A percentile compares a stretch with the other conserved stretches of the same genome.
phyloP scores from a whole-genome alignment of 805 yeast genomes.

The Torulaspora microellipsoides region DNA sequence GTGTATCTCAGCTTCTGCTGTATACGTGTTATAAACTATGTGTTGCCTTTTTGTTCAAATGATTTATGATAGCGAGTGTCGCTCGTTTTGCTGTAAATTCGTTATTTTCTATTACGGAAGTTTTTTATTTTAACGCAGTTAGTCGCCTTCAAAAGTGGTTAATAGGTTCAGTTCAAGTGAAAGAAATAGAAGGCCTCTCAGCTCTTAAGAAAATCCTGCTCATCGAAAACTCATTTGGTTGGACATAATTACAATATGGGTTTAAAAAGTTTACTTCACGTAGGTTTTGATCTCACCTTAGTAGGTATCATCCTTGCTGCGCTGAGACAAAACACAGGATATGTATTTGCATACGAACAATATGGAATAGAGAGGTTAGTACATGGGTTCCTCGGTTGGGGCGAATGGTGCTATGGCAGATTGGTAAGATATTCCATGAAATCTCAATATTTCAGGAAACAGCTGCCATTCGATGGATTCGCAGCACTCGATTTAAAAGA shows the following conservation, averaged over 20 bases:
- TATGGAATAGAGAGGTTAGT: conserved; percentile 45
- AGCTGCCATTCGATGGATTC: conserved; percentile 23
- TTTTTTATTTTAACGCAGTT: too few relatives aligned
- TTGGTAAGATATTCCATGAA: conserved; percentile 42
- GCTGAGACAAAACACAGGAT: conserved; percentile 76
- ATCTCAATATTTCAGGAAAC: conserved; percentile 45
- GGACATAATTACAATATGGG: conserved; percentile 10
- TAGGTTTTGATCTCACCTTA: conserved; percentile 70
- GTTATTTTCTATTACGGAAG: too few relatives aligned
- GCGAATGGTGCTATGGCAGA: conserved; percentile 54
- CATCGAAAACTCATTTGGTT: background rate
- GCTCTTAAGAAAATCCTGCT: too few relatives aligned
- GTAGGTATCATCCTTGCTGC: conserved; percentile 83
- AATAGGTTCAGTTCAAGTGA: too few relatives aligned
- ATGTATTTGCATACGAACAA: conserved; percentile 39
- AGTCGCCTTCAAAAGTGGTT: too few relatives aligned
- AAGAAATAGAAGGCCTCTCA: too few relatives aligned
- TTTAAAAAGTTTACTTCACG: conserved; percentile 44
- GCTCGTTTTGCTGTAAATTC: too few relatives aligned
- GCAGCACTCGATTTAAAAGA: conserved; percentile 21
- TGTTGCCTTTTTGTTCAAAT: too few relatives aligned
- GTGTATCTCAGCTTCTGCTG: background rate
- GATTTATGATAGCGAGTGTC: too few relatives aligned
- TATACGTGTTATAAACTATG: too few relatives aligned
- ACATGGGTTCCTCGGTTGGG: conserved; percentile 50